Base-by-base conservation (phyloP, 352 stramenopile species). In the Phytophthora fragariaefolia region DNA sequence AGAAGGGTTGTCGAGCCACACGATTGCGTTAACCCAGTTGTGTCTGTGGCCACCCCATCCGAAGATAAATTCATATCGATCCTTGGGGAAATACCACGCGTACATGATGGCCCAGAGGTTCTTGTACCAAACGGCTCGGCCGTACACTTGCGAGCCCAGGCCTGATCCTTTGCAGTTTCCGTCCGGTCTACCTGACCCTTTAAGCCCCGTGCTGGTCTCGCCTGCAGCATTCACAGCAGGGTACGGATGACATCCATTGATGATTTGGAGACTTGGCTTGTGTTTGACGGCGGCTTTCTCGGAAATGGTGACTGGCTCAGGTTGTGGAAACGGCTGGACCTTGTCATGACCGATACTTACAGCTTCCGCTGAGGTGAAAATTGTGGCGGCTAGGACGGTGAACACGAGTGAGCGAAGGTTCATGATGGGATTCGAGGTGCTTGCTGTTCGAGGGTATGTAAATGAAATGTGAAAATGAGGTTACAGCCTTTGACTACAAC, bases 61-160 rank as follows among this genome's bases (percentile, higher is more conserved):
- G 27, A 32, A 30, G 10, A 36, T 10, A 17, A 17, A 12, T 1
- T n/a, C 38, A 17, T 46, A 46, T 13, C 10, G 23, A 20, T 12
- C 65, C 60, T 82, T 82, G n/a, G 72, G 70, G 58, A 82, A 74
- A 62, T 82, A 82, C 72, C 72, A 80, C 30, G 68, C 50, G 57
- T 73, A 73, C 52, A 73, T 69, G 57, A 69, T 60, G 22, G 47
- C 66, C 40, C 53, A 66, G n/a, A 54, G 4, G 15, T 54, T 49
- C 22, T 58, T 67, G 40, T 61, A 23, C 48, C 51, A 54, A 30
- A 10, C 24, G 18, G 49, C 59, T 32, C 49, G 49, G 2, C 40
- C 59, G 43, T 67, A 61, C 18, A 67, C 43, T 18, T 64, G 54
- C 5, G 52, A 53, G 6, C 43, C 45, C 30, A 69, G 27, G 6